phyloP scores from a whole-genome alignment of 2,329 filamentous ascomycete species.

The Pleoardoris graminearum region DNA sequence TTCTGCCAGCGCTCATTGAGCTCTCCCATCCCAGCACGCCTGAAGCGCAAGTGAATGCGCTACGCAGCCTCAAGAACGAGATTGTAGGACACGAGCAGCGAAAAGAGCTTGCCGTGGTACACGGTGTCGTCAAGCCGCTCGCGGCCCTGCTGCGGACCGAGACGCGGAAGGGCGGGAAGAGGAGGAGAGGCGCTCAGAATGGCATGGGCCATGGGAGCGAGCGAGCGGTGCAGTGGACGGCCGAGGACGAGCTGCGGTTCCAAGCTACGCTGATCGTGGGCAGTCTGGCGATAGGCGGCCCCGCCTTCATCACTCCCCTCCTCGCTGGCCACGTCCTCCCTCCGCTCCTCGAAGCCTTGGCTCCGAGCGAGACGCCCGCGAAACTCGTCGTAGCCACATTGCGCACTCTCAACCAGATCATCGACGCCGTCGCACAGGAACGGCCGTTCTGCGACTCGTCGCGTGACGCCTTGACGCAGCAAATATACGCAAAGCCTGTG shows the following conservation, averaged over 20 bases:
- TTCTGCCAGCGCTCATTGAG: conserved; percentile 44
- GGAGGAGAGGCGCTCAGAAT: conserved; percentile 52
- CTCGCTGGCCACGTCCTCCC: conserved; percentile 69
- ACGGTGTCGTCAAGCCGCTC: conserved; percentile 69
- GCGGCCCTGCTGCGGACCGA: conserved; percentile 55
- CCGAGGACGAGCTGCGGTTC: conserved; percentile 69
- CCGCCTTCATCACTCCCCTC: conserved; percentile 75
- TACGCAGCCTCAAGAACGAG: conserved; percentile 83
- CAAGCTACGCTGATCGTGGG: conserved; percentile 84
- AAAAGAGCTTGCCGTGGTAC: conserved; percentile 76
- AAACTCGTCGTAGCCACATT: conserved; percentile 74
- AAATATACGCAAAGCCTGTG: conserved; percentile 65
- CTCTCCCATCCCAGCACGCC: conserved; percentile 43
- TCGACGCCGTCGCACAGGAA: conserved; percentile 64
- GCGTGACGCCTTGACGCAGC: conserved; percentile 32
- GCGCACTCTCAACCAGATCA: conserved; percentile 71
- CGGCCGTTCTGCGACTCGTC: conserved; percentile 55
- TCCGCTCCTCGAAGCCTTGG: conserved; percentile 71
- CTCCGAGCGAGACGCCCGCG: conserved; percentile 64
- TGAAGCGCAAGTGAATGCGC: conserved; percentile 55
- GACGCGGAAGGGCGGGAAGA: conserved; percentile 51
- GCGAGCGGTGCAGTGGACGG: conserved; percentile 50
- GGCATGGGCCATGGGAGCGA: conserved; percentile 30
- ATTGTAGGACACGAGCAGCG: conserved; percentile 84
- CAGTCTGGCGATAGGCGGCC: conserved; percentile 80